Base-by-base conservation (phyloP, 2,329 filamentous ascomycete genomes). In the Monosporascus sp. region DNA sequence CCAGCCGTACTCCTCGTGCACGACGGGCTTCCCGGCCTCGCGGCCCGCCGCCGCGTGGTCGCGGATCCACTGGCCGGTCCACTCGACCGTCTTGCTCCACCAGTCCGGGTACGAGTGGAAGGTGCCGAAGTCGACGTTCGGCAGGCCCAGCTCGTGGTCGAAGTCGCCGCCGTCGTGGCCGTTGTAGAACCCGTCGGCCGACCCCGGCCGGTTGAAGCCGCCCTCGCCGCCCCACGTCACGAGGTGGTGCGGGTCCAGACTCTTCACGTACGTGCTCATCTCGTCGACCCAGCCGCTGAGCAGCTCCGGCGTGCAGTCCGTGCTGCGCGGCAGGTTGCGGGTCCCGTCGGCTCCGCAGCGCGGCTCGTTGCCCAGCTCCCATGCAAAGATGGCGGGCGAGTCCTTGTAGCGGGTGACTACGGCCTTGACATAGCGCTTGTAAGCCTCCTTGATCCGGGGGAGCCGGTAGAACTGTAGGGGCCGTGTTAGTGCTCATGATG, bases 321-420 rank as follows among this genome's bases (percentile, higher is more conserved):
- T 56, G 36, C 72, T 72, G 1, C 68, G 65, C 1, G 74, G 74
- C 0, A 78, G 71, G 61, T 78, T 78, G 53, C 75, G 75, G 7
- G 59, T 60, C 6, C 62, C 67, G 49, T 78, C 74, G 24, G 70
- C 76, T 22, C 74, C 74, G 63, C 76, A 79, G 53, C 75, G 74
- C 20, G 74, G 74, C 54, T 88, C 85, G 58, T 88, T 88, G 52
- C 75, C 80, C 2, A 88, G 71, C 61, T 88, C 84, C 85, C 85
- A 88, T 0, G 83, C 82, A 57, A 88, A 81, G 47, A 88, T 76
- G 0, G 84, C 77, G 0, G 79, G 69, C 0, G 81, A 85, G 55
- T 74, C 70, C 46, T 72, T 77, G 69, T 86, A 88, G 11, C 84
- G 74, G 20, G 69, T 77, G 2, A 88, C 77, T 6, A 88, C 74